Base-by-base conservation (phyloP, 2,329 filamentous ascomycete species). In the Fusarium tupiense region DNA sequence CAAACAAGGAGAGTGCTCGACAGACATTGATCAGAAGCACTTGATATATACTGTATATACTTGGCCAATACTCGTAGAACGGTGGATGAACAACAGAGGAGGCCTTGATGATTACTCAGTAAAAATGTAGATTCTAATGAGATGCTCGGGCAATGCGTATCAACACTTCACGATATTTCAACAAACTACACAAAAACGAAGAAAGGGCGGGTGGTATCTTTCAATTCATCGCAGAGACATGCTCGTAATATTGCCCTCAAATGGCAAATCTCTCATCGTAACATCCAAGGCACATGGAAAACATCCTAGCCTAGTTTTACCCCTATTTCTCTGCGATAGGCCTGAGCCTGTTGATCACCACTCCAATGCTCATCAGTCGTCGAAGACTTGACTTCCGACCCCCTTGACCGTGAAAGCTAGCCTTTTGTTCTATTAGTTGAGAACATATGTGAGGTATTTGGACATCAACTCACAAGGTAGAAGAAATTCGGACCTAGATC, bases 171-270 rank as follows among this genome's bases (percentile, higher is more conserved):
- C 49, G 24, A 41, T 9, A 40, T 12, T 29, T 11, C 31, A 26
- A 11, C 3, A 50, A 17, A 24, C 17, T 37, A 12, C 44, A 3
- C 38, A 29, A 40, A 24, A 24, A 24, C 6, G 16, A 12, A 17
- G 31, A 26, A 33, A 20, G 8, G n/a, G 31, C 22, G 26, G 47
- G 37, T 40, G 58, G 44, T 12, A 49, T 73, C 38, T 47, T 50
- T 63, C 24, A 46, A 73, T 70, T 71, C 31, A 69, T 69, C 63
- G 60, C 62, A 69, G 63, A 72, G 72, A 60, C 57, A 60, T 69
- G 57, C 59, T 74, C 38, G 20, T 61, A 64, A 46, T 74, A 72
- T 74, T 46, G 71, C 46, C 70, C 47, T 49, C 63, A 74, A 38
- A 64, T 64, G 63, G 67, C 46, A 71, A 33, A 31, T 40, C 40